Evolutionary conservation across 805 yeast genomes (phyloP).

Genomic region (Yamadazyma ubonensis): DNA sequence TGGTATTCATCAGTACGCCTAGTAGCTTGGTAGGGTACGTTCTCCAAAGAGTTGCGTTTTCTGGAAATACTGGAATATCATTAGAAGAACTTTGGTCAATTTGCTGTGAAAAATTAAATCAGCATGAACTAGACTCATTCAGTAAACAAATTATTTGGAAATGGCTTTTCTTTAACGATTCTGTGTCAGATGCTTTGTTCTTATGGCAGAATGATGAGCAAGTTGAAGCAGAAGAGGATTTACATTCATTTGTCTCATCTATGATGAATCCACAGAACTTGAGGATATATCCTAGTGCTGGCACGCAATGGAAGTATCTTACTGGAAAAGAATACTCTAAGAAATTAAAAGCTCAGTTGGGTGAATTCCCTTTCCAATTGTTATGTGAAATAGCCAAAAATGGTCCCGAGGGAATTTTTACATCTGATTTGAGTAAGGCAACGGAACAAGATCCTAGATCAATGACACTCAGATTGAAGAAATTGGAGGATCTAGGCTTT

Average conservation of each 20-base stretch:
- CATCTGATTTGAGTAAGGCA: conserved; percentile 52
- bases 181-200: conserved; percentile 8
- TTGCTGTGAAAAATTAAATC: conserved; percentile 19
- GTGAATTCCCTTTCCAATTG: conserved; percentile 53
- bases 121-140: conserved; percentile 27
- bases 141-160: conserved; percentile 42
- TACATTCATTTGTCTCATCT: conserved; percentile 18
- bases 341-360: conserved; percentile 51
- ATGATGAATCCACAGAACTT: conserved; percentile 19
- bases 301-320: conserved; percentile 55
- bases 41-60: conserved; percentile 29
- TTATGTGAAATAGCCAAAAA: conserved; percentile 59
- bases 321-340: conserved; percentile 50
- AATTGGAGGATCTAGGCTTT: conserved; percentile 49
- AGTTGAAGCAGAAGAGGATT: conserved; percentile 11
- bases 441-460: conserved; percentile 74
- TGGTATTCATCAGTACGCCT: conserved; percentile 26
- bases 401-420: conserved; percentile 56
- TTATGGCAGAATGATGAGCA: conserved; percentile 13
- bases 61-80: conserved; percentile 31
- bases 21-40: conserved; percentile 24
- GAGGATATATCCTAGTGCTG: conserved; percentile 44
- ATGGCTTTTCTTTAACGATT: conserved; percentile 29
- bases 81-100: conserved; percentile 29
- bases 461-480: conserved; percentile 59